Evolutionary conservation across 2,329 filamentous ascomycete species (phyloP), one percentile per base, ranked within the genome.

Genomic region (Rhinocladiella similis): DNA sequence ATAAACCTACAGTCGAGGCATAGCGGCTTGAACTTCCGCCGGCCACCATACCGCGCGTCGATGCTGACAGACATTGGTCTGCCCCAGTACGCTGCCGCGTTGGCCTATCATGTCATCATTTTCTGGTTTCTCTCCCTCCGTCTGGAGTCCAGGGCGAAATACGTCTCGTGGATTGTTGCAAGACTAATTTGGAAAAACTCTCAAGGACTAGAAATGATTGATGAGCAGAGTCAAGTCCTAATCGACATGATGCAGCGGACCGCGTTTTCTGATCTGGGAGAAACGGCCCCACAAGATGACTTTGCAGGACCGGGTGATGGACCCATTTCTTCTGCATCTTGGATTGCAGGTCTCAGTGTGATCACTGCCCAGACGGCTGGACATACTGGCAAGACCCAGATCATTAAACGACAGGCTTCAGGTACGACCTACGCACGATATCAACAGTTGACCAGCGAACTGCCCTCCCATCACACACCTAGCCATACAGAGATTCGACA

Each of bases 111-210:
- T 70, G 91, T 96, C 65, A 92, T 99, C 63, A 88, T 91, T 1
- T 97, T 96, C 69, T 99, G 94, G 94, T 99, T 97, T 70, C 80
- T 99, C 64, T 89, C 91, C 1, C 72, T 99, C 65, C 93, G 91
- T 67, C 81, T 96, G 50, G 84, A 87, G 36, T 91, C 97, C 69
- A 86, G 94, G 49, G 84, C 87, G 33, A 90, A 85, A 59, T 87
- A 96, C 63, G 91, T 97, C 50, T 85, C 86, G 25, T 96, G 91
- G 90, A 96, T 99, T 62, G 88, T 89, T 10, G 91, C 88, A 67
- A 91, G 91, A 62, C 80, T 99, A 12, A 78, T 83, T 9, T 92
- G 93, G 65, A 87, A 83, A 7, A 90, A 96, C 67, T 82, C 83
- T 20, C 83, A 87, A 56, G 90, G 91, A 14, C 84, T 83, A 39